Conservation (phyloP, 148 eudicot species). For the Chenopodium berlandieri region DNA sequence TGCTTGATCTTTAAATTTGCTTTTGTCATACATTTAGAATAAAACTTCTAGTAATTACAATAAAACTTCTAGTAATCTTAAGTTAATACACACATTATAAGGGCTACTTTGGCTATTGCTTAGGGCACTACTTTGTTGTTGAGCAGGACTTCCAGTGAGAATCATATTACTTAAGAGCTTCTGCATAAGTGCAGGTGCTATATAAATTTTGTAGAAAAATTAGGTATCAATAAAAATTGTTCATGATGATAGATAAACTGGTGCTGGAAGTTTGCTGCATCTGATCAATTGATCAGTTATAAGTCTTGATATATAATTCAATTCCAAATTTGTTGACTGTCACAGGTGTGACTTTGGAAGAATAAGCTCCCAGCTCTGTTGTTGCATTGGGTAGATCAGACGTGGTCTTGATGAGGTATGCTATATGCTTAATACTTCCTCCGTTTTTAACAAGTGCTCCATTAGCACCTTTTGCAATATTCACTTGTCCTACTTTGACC, state of each 20-base stretch:
- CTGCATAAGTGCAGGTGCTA: not conserved
- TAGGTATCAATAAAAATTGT: not conserved
- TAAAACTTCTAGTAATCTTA: not conserved
- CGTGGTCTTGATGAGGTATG: conserved; percentile 84
- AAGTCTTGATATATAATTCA: conserved; percentile 3
- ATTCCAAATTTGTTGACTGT: conserved; percentile 13
- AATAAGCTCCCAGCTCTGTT: conserved; percentile 43
- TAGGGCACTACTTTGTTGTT: not conserved
- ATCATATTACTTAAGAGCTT: not conserved
- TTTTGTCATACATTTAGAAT: not conserved
- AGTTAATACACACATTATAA: not conserved
- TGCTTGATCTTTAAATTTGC: not conserved
- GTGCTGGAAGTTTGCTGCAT: not conserved
- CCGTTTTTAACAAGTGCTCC: not conserved
- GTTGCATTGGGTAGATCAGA: conserved; percentile 68
- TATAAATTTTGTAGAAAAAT: not conserved
- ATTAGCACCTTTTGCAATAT: not conserved
- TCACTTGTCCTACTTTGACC: not conserved
- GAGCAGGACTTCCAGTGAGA: not conserved
- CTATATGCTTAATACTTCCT: not conserved
- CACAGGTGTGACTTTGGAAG: conserved; percentile 72
- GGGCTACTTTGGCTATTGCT: not conserved
- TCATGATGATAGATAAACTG: not conserved
- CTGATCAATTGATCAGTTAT: not conserved
- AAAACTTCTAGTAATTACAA: not conserved